Evolutionary conservation across 2,329 filamentous ascomycete species (phyloP), one percentile per base, ranked within the genome.

Genomic region (Fusarium virguliforme): DNA sequence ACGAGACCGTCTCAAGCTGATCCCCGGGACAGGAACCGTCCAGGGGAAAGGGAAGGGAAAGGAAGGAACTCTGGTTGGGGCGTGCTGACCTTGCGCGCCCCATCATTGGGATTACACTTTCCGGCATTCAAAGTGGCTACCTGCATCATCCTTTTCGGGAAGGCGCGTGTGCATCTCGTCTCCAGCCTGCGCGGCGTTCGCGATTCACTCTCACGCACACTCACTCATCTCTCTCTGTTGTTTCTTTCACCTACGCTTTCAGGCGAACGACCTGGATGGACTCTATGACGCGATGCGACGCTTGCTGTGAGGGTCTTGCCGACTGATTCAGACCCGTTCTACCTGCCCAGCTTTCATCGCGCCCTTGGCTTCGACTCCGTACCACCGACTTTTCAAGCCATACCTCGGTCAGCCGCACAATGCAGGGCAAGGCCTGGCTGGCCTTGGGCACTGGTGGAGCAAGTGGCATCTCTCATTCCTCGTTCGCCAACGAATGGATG

Each of bases 1-100:
- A 70, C 62, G 55, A 57, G 15, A 62, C 59, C 55, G 55, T 70
- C 65, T 72, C 68, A 64, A 66, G 65, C 62, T 66, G 62, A 71
- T 69, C 60, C 60, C 59, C 46, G 55, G 60, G 51, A 41, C 48
- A 62, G 60, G 62, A 69, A 65, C 64, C 59, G 58, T 50, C 65
- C 46, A 62, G 57, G 38, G 32, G 38, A 51, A 55, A 60, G 38
- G 32, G 38, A 51, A 55, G 24, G 34, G 53, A 51, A 60, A 62
- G 65, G 63, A 68, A 60, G 56, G 43, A 70, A 54, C 51, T 54
- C 35, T 48, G 7, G 60, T 37, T 54, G 62, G 65, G 57, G 37
- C 64, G 41, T 67, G 67, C 51, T 64, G 41, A 62, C 57, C 71
- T 65, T 50, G 65, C 53, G 24, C 57, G 68, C 68, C 65, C 57